phyloP scores from a whole-genome alignment of 345 rosid genomes.

The Lepidium africanum region DNA sequence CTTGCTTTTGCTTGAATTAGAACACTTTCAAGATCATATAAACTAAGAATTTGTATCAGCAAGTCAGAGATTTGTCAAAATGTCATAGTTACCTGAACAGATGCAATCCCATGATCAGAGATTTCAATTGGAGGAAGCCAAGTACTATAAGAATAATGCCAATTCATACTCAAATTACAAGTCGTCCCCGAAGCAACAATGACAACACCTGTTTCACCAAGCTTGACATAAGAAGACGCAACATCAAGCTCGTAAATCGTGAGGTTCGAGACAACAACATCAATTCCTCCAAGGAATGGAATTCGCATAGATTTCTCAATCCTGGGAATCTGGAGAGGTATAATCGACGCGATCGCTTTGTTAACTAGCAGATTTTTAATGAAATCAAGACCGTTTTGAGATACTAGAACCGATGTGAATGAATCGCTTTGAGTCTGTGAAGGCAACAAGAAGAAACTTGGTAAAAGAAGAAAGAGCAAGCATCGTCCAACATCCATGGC shows the following conservation, averaged over 20 bases:
- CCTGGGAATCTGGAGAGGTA: constrained; percentile 60
- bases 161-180: constrained; percentile 78
- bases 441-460: constrained; percentile 21
- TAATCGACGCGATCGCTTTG: constrained; percentile 55
- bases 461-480: constrained; percentile 24
- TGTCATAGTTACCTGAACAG: constrained; percentile 57
- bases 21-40: background rate
- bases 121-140: constrained; percentile 73
- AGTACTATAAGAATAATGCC: constrained; percentile 63
- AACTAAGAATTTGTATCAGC: background rate
- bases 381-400: constrained; percentile 83
- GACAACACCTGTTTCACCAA: constrained; percentile 70
- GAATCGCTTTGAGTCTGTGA: constrained; percentile 30
- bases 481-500: constrained; percentile 26
- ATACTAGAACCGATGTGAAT: constrained; percentile 67
- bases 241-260: constrained; percentile 67
- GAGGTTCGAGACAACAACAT: constrained; percentile 51
- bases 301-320: constrained; percentile 48
- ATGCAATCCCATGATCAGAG: constrained; percentile 69
- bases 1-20: background rate
- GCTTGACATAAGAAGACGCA: constrained; percentile 57
- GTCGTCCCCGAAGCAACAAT: constrained; percentile 78
- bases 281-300: constrained; percentile 70
- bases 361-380: constrained; percentile 61
- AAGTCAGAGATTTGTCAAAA: background rate